phyloP scores from a whole-genome alignment of 352 stramenopile species.

The Globisporangium spiculum region DNA sequence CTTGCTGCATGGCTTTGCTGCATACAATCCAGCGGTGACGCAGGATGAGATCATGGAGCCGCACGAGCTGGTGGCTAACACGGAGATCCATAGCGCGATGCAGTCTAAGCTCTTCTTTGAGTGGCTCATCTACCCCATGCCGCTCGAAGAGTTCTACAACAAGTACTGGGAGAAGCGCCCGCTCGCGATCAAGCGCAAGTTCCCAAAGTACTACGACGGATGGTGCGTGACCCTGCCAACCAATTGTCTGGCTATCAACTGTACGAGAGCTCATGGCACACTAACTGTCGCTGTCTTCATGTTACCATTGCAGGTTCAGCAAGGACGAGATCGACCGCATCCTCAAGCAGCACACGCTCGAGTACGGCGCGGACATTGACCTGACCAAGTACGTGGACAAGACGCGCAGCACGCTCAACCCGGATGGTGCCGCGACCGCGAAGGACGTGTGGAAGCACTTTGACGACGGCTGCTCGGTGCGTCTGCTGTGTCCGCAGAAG shows the following conservation, averaged over 20 bases:
- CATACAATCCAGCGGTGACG: slow-evolving; percentile 19
- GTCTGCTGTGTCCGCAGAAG: slow-evolving; percentile 93
- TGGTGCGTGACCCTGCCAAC: slow-evolving; percentile 33
- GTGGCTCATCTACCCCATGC: slow-evolving; percentile 86
- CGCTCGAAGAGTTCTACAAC: slow-evolving; percentile 87
- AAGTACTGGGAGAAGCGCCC: slow-evolving; percentile 94
- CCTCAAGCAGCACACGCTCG: slow-evolving; percentile 68
- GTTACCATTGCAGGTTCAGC: slow-evolving; percentile 36
- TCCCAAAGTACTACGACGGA: slow-evolving; percentile 68
- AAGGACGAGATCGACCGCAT: slow-evolving; percentile 72
- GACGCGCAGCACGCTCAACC: slow-evolving; percentile 68
- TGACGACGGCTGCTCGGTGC: slow-evolving; percentile 86
- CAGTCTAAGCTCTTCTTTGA: slow-evolving; percentile 74
- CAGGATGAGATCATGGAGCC: slow-evolving; percentile 55
- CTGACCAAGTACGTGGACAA: slow-evolving; percentile 88
- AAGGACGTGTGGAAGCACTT: slow-evolving; percentile 83
- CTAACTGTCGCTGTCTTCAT: neutral
- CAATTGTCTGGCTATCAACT: neutral
- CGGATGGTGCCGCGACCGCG: slow-evolving; percentile 42
- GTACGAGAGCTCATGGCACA: neutral
- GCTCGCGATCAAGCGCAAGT: slow-evolving; percentile 79
- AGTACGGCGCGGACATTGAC: slow-evolving; percentile 83
- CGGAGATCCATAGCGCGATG: slow-evolving; percentile 62
- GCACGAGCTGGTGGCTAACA: slow-evolving; percentile 52
- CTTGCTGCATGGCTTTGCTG: neutral